Evolutionary conservation across 139 green algal genomes (phyloP), one percentile per base, ranked within the genome.

Genomic region (Prasinococcaceae sp.): DNA sequence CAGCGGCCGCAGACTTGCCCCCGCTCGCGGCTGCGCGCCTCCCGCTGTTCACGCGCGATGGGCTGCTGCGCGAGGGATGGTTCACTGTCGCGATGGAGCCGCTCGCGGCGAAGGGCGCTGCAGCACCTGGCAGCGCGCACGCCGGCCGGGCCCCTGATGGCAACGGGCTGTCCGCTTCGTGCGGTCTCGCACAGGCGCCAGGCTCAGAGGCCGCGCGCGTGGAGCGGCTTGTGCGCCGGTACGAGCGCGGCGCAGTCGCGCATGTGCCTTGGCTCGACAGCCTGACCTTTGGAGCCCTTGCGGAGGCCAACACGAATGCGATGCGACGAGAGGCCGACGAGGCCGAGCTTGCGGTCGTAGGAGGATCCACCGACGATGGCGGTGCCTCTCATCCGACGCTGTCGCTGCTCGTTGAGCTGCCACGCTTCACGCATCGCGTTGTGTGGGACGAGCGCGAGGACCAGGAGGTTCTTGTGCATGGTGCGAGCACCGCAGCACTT

Each of bases 181-280:
- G 17, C 17, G n/a, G 44, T 14, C 3, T 10, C 1, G 10, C 1
- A n/a, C 19, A 3, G 6, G 4, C 20, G 25, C 0, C 30, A n/a
- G 2, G 12, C 35, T n/a, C n/a, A n/a, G 52, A 76, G 65, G 4
- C 41, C 12, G 12, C 20, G 17, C 53, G 66, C 0, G 55, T 92
- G 55, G 72, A 90, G 59, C 76, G 83, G 59, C 53, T 82, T 51
- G 42, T 82, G 33, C 79, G 79, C 33, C 60, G 69, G 46, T 88
- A 84, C 37, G 64, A 80, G 30, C 54, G 84, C 1, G 83, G 85
- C 2, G 83, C 93, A 58, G 43, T 94, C 39, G 50, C 70, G 20
- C 52, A 53, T n/a, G 63, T 82, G 4, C 55, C 75, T 0, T 94
- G 86, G 87, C 76, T 96, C 45, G 87, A 96, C 67, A 32, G 50